Base-by-base conservation (phyloP, 257 asterid genomes). In the Nicotiana knightiana region DNA sequence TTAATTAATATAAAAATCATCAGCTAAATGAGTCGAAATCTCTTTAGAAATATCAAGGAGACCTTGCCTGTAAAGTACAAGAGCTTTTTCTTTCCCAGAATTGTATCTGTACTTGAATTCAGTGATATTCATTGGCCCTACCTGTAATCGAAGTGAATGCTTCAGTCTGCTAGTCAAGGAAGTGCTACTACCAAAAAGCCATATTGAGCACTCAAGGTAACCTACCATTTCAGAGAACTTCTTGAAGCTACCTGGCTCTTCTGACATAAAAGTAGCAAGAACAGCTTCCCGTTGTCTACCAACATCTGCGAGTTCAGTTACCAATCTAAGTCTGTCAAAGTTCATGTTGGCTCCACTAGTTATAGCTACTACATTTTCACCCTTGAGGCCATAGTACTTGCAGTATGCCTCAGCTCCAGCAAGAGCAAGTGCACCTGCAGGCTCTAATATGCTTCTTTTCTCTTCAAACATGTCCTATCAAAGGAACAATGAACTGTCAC, bases 341-440 rank as follows among this genome's bases (percentile, higher is more conserved):
- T 94, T 96, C 98, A 96, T 94, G 89, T 94, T 96, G 65, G 99
- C 99, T 76, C 99, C 99, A 78, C 95, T 94, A 30, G 98, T 90
- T 88, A 96, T 88, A 58, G 97, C 97, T 67, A 96, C 97, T 70
- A 96, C 92, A 84, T 94, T 93, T 85, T 84, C 95, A 76, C 86
- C 96, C 91, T 92, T 88, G 77, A 91, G 90, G 80, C 91, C 93
- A 82, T 96, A 94, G 85, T 94, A 91, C 62, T 91, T 91, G 95
- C 98, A 96, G 80, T 96, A 94, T 39, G 98, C 97, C 88, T 96
- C 91, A 39, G 98, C 99, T 85, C 99, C 99, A 75, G 98, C 97
- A 53, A 96, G 87, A 77, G 99, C 88, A 89, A 96, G 98, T 43
- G 99, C 99, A 83, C 99, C 99, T 30, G 99, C 97, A 73, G 98